Evolutionary conservation across 148 eudicot species (phyloP).

Genomic region (Vaccinium macrocarpon): DNA sequence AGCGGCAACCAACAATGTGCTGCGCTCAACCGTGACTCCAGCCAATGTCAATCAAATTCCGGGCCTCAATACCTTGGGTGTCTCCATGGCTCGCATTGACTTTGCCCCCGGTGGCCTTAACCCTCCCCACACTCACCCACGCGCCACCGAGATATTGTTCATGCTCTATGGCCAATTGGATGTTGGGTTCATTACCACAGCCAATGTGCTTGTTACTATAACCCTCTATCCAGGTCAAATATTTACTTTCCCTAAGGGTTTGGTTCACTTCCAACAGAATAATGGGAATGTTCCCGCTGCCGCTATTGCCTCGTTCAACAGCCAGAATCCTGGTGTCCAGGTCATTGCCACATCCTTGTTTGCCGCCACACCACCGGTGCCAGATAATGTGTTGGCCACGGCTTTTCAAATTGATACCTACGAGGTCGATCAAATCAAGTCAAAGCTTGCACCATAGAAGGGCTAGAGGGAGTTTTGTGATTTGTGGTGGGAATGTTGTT

Average conservation of each 20-base stretch:
- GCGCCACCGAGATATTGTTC: no score
- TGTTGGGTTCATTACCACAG: no score
- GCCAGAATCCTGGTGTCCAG: slow-evolving; percentile 34
- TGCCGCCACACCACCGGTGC: slow-evolving; percentile 16
- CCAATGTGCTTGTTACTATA: no score
- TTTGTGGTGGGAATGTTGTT: background rate
- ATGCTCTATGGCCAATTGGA: no score
- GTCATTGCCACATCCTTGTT: slow-evolving; percentile 5
- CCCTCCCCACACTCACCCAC: no score
- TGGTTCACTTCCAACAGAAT: slow-evolving; percentile 30
- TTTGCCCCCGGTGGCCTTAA: no score
- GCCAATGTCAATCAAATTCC: slow-evolving; percentile 35
- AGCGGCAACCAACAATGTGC: slow-evolving; percentile 23
- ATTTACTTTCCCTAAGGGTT: no score
- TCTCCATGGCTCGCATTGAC: no score
- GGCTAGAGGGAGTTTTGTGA: background rate
- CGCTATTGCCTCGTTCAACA: slow-evolving; percentile 39
- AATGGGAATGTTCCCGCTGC: slow-evolving; percentile 29
- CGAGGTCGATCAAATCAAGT: no score
- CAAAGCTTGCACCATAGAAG: no score
- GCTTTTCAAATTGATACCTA: background rate
- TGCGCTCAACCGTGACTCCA: slow-evolving; percentile 30
- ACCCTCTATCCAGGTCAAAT: no score
- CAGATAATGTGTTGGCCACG: slow-evolving; percentile 15
- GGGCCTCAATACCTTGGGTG: background rate